phyloP scores from a whole-genome alignment of 352 stramenopile genomes.

The Phytophthora fragariaefolia region DNA sequence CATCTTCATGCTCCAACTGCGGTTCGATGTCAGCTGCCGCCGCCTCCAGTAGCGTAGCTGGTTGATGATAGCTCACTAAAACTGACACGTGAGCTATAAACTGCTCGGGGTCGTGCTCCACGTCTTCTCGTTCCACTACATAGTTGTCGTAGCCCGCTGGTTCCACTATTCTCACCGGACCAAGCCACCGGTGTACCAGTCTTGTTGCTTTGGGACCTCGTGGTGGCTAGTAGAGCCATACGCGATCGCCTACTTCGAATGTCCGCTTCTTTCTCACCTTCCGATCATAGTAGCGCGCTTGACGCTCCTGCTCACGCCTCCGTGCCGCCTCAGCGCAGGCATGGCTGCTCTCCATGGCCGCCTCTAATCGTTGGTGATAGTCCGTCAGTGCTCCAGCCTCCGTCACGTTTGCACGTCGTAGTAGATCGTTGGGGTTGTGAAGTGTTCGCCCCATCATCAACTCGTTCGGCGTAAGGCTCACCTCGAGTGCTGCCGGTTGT shows the following conservation, averaged over 20 bases:
- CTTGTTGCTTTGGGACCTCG: background rate
- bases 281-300: slow-evolving; percentile 2
- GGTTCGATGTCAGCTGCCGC: background rate
- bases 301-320: background rate
- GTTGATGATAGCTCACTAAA: slow-evolving; percentile 6
- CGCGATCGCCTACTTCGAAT: background rate
- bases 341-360: background rate
- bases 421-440: background rate
- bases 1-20: slow-evolving; percentile 1
- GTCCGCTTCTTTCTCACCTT: background rate
- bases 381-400: background rate
- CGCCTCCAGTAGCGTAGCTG: background rate
- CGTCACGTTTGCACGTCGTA: background rate
- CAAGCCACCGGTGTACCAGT: slow-evolving; percentile 8
- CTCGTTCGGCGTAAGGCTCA: background rate
- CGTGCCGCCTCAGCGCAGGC: background rate
- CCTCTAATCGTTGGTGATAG: background rate
- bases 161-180: background rate
- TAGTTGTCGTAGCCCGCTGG: slow-evolving; percentile 2
- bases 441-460: slow-evolving; percentile 1
- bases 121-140: background rate
- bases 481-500: background rate
- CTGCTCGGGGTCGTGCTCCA: background rate
- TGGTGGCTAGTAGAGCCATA: slow-evolving; percentile 1
- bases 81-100: slow-evolving; percentile 12